Evolutionary conservation across 75 land plant genomes (phyloP).

Genomic region (Pinus albicaulis): DNA sequence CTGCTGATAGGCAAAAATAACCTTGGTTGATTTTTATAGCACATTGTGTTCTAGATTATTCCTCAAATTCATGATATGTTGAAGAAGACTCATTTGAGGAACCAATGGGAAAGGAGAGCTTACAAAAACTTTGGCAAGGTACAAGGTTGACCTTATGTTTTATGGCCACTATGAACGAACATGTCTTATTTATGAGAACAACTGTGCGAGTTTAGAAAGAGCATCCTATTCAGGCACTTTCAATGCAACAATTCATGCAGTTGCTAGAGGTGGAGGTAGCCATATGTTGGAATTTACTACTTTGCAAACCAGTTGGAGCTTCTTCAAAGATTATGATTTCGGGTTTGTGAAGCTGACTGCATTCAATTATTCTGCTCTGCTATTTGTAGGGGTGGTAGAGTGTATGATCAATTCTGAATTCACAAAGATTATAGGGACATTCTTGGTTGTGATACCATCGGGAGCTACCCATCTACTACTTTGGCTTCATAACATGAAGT

Average conservation of each 20-base stretch:
- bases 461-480: constrained; percentile 49
- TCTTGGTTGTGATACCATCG: constrained; percentile 54
- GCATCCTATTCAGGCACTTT: constrained; percentile 33
- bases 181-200: constrained; percentile 16
- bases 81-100: constrained; percentile 75
- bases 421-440: constrained; percentile 63
- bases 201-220: constrained; percentile 61
- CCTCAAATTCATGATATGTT: constrained; percentile 61
- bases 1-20: constrained; percentile 87
- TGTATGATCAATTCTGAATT: too few relatives aligned
- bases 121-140: constrained; percentile 91
- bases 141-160: constrained; percentile 91
- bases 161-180: constrained; percentile 97
- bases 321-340: constrained; percentile 52
- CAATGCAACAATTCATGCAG: constrained; percentile 53
- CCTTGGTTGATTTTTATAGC: constrained; percentile 97
- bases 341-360: constrained; percentile 91
- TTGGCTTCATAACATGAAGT: constrained; percentile 16
- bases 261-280: constrained; percentile 72
- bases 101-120: constrained; percentile 88
- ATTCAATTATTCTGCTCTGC: constrained; percentile 67
- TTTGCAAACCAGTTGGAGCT: constrained; percentile 58
- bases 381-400: constrained; percentile 39
- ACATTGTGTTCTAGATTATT: constrained; percentile 91
- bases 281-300: constrained; percentile 40